Evolutionary conservation across 2,329 filamentous ascomycete species (phyloP).

Genomic region (Aureobasidium sp.): DNA sequence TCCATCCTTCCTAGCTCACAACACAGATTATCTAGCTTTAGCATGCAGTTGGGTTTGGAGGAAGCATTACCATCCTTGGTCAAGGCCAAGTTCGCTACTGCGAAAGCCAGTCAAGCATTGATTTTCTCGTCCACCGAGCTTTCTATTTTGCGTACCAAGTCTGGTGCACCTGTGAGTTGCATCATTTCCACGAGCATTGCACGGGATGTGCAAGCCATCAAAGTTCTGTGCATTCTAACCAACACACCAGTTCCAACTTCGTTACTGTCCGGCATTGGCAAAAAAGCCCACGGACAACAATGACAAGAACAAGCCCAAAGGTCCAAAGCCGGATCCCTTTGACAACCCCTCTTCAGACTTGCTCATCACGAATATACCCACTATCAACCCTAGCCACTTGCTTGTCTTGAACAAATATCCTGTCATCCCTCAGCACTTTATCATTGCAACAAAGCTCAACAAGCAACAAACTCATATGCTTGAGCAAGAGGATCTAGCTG

Average conservation of each 20-base stretch:
- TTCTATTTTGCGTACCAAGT: slow-evolving; percentile 25
- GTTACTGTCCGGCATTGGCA: slow-evolving; percentile 62
- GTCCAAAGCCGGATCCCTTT: slow-evolving; percentile 54
- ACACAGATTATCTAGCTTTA: not conserved
- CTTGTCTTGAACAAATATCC: slow-evolving; percentile 72
- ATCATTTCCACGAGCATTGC: not conserved
- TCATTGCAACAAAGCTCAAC: slow-evolving; percentile 59
- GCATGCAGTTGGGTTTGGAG: slow-evolving; percentile 16
- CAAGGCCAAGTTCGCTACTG: slow-evolving; percentile 31
- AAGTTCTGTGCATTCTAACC: not conserved
- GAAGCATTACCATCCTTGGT: slow-evolving; percentile 26
- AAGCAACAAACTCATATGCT: slow-evolving; percentile 60
- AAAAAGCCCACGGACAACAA: slow-evolving; percentile 49
- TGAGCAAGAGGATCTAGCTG: slow-evolving; percentile 53
- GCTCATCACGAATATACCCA: slow-evolving; percentile 46
- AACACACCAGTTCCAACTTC: slow-evolving; percentile 60
- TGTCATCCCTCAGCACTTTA: slow-evolving; percentile 63
- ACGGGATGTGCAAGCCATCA: not conserved
- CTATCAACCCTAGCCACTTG: slow-evolving; percentile 44
- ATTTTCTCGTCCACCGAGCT: slow-evolving; percentile 36
- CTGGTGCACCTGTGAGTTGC: slow-evolving; percentile 10
- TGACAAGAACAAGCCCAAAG: slow-evolving; percentile 33
- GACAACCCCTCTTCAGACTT: slow-evolving; percentile 49
- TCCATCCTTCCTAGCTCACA: not conserved
- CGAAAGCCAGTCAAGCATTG: slow-evolving; percentile 30